Percentiles rank a stretch among this genome's conserved stretches.
phyloP scores from a whole-genome alignment of 768 basidiomycete species.

The Boletus coccyginus region DNA sequence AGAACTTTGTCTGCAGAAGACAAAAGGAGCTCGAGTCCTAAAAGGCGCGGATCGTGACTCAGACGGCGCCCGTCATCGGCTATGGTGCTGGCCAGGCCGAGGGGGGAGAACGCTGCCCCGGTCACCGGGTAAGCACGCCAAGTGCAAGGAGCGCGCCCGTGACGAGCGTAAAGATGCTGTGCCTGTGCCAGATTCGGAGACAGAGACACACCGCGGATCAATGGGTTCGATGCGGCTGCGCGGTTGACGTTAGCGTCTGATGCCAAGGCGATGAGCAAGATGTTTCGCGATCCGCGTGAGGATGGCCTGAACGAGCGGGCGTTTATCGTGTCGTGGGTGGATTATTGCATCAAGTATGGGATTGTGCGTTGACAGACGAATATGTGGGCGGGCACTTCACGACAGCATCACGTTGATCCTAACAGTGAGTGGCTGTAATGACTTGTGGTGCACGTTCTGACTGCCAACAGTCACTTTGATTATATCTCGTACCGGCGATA shows the following conservation, averaged over 20 bases:
- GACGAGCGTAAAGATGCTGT: slow-evolving; percentile 21
- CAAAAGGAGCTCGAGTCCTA: slow-evolving; percentile 75
- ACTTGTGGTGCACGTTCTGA: background rate
- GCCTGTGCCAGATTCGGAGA: slow-evolving; percentile 16
- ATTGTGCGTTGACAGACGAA: slow-evolving; percentile 97
- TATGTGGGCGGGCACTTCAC: slow-evolving; percentile 96
- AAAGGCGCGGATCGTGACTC: slow-evolving; percentile 90
- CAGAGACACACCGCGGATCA: slow-evolving; percentile 35
- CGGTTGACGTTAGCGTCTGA: slow-evolving; percentile 61
- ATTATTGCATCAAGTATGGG: slow-evolving; percentile 99
- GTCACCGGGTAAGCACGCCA: slow-evolving; percentile 16
- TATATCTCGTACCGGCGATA: slow-evolving; percentile 71
- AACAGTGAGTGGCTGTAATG: slow-evolving; percentile 54
- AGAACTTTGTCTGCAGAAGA: slow-evolving; percentile 40
- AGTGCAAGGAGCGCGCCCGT: slow-evolving; percentile 26
- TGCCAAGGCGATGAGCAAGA: slow-evolving; percentile 54
- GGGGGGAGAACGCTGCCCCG: slow-evolving; percentile 35
- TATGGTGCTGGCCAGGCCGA: slow-evolving; percentile 29
- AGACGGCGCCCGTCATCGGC: slow-evolving; percentile 67
- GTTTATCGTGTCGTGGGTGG: slow-evolving; percentile 98
- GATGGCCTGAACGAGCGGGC: slow-evolving; percentile 67
- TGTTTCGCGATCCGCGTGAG: slow-evolving; percentile 66
- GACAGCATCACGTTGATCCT: slow-evolving; percentile 88
- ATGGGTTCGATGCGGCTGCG: slow-evolving; percentile 66
- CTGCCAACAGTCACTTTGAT: slow-evolving; percentile 65